These are phyloP conservation scores for Glycine tomentella DNA, from an alignment of 306 rosid species.

Conservation along the genomic window DNA sequence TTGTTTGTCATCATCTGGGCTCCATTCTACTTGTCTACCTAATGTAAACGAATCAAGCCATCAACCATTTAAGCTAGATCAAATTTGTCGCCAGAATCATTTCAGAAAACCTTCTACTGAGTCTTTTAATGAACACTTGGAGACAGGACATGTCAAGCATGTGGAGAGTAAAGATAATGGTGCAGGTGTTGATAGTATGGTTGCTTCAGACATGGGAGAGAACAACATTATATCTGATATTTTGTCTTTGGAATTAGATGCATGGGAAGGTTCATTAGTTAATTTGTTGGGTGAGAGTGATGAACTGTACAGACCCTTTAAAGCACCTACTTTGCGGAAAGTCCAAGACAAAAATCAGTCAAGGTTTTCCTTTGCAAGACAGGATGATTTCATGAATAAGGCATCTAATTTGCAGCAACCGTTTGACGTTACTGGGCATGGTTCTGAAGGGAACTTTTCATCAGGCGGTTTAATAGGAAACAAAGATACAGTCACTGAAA, in stretches of 20 bases:
- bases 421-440: slow-evolving; percentile 30
- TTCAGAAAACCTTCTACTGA: slow-evolving; percentile 32
- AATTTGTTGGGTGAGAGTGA: slow-evolving; percentile 58
- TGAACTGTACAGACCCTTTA: slow-evolving; percentile 46
- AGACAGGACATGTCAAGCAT: slow-evolving; percentile 41
- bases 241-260: slow-evolving; percentile 62
- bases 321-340: slow-evolving; percentile 46
- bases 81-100: slow-evolving; percentile 45
- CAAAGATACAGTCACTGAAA: slow-evolving; percentile 40
- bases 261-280: slow-evolving; percentile 57
- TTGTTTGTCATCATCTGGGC: slow-evolving; percentile 41
- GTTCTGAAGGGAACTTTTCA: slow-evolving; percentile 22
- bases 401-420: slow-evolving; percentile 49
- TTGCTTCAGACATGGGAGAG: slow-evolving; percentile 57
- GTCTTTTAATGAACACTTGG: slow-evolving; percentile 31
- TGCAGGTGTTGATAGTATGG: slow-evolving; percentile 34
- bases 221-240: slow-evolving; percentile 60
- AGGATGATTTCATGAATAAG: slow-evolving; percentile 44
- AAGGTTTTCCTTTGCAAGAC: slow-evolving; percentile 64
- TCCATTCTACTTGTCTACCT: slow-evolving; percentile 37
- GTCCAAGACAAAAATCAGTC: slow-evolving; percentile 62
- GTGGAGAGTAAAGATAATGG: slow-evolving; percentile 40
- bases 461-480: slow-evolving; percentile 45
- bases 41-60: slow-evolving; percentile 44
- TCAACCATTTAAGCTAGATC: slow-evolving; percentile 49